phyloP scores from a whole-genome alignment of 2,329 filamentous ascomycete genomes.

The Beauveria medogensis region DNA sequence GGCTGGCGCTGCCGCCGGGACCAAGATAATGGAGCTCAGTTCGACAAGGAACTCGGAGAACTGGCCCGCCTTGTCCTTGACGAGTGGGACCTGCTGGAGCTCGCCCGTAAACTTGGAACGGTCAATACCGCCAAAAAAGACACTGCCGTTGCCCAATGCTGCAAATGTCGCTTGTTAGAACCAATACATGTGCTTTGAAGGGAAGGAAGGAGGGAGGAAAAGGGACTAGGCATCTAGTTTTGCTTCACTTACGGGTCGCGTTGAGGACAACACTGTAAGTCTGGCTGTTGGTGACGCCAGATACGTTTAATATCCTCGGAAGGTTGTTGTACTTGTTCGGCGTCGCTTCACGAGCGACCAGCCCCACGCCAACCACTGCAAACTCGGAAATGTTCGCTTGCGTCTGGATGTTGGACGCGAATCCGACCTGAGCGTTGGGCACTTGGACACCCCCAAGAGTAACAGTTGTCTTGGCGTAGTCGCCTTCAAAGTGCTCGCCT shows the following conservation, averaged over 20 bases:
- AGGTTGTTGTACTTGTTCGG: background rate
- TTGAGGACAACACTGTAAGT: background rate
- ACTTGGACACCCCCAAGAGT: background rate
- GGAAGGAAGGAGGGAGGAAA: background rate
- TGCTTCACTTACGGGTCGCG: conserved; percentile 1
- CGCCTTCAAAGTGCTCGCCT: background rate
- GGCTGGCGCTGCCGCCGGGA: background rate
- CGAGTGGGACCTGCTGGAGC: background rate
- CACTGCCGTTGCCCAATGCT: background rate
- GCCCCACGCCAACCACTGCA: background rate
- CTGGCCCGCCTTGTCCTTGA: background rate
- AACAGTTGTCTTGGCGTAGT: background rate
- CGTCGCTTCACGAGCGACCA: background rate
- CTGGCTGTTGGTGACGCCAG: background rate
- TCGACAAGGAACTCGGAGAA: background rate
- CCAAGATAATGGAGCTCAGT: background rate
- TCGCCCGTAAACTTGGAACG: conserved; percentile 2
- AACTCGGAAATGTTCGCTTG: background rate
- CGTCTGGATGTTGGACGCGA: background rate
- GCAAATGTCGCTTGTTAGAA: background rate
- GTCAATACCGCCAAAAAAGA: conserved; percentile 6
- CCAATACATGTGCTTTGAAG: no score
- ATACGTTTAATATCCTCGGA: background rate
- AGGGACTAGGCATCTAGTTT: background rate
- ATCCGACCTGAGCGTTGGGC: background rate